These are phyloP conservation scores for Picochlorum sp. DNA, from an alignment of 139 green algal genomes.

Conservation along the genomic window DNA sequence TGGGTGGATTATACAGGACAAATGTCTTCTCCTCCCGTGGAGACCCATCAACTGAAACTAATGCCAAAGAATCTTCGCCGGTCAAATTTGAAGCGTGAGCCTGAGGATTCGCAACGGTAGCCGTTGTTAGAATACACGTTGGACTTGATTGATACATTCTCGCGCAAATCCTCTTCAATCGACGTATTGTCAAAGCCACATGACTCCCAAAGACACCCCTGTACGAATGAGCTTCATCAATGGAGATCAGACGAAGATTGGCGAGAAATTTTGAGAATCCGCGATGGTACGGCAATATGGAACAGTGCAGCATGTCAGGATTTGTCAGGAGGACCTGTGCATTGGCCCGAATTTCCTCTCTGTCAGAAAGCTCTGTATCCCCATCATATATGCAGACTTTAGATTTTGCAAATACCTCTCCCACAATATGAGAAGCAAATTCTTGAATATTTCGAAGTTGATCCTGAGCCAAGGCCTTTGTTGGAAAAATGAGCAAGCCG, in stretches of 20 bases:
- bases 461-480: slow-evolving; percentile 82
- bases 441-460: slow-evolving; percentile 57
- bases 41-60: slow-evolving; percentile 69
- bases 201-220: slow-evolving; percentile 86
- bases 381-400: slow-evolving; percentile 74
- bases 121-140: slow-evolving; percentile 63
- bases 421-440: slow-evolving; percentile 48
- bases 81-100: slow-evolving; percentile 57
- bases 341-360: slow-evolving; percentile 31
- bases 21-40: slow-evolving; percentile 72
- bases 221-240: slow-evolving; percentile 89
- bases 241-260: slow-evolving; percentile 67
- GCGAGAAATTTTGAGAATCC: slow-evolving; percentile 61
- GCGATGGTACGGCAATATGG: slow-evolving; percentile 68
- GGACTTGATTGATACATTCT: slow-evolving; percentile 38
- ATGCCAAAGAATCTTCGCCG: slow-evolving; percentile 23
- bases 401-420: slow-evolving; percentile 18
- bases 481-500: slow-evolving; percentile 91
- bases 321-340: slow-evolving; percentile 84
- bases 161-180: slow-evolving; percentile 70
- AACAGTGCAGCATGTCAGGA: slow-evolving; percentile 93
- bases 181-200: slow-evolving; percentile 74
- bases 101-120: slow-evolving; percentile 81
- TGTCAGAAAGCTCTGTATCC: slow-evolving; percentile 56
- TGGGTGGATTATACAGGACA: slow-evolving; percentile 91